Evolutionary conservation across 2,329 filamentous ascomycete genomes (phyloP), one percentile per base, ranked within the genome.

Genomic region (Fusarium pilosicola): DNA sequence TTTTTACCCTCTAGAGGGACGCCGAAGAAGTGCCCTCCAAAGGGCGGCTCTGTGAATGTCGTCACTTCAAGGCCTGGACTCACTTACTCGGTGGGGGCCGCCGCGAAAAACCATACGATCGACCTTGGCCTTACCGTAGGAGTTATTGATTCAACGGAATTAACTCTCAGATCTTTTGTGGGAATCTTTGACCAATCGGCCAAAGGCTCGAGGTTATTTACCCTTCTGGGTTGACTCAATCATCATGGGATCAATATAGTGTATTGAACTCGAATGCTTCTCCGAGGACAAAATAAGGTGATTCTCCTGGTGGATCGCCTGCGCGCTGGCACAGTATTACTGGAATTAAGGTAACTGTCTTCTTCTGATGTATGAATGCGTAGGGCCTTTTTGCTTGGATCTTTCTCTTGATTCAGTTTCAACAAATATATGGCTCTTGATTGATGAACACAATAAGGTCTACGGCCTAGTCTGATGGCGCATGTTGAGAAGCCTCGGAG

Each of bases 41-140:
- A 52, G 17, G 55, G 45, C 34, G 45, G 55, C 36, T 68, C 26
- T 57, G 54, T 57, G 49, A 71, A 65, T 68, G 62, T 55, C 67
- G 55, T 74, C 49, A 71, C 67, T 44, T 30, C n/a, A 22, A 55
- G n/a, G 26, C 24, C 49, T 62, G 39, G 22, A 24, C 44, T 61
- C n/a, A 32, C n/a, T 64, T 61, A 42, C 42, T 54, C 48, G 58
- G 67, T 74, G 62, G 71, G 62, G 71, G 48, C 45, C 54, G 41
- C 34, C 58, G 38, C 22, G 28, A 58, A 62, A 71, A 55, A 59
- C 57, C 68, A 45, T 64, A 74, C 49, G 71, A 74, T 71, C 39
- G 52, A 41, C 62, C 49, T 68, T 71, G 66, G 42, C 44, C 39
- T 59, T 52, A 41, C 55, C 51, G 57, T 63, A 46, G 52, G 38